A percentile compares a stretch with the other conserved stretches of the same genome.
These are phyloP conservation scores for Pachysolen tannophilus DNA, from an alignment of 805 yeast genomes.

Conservation along the genomic window DNA sequence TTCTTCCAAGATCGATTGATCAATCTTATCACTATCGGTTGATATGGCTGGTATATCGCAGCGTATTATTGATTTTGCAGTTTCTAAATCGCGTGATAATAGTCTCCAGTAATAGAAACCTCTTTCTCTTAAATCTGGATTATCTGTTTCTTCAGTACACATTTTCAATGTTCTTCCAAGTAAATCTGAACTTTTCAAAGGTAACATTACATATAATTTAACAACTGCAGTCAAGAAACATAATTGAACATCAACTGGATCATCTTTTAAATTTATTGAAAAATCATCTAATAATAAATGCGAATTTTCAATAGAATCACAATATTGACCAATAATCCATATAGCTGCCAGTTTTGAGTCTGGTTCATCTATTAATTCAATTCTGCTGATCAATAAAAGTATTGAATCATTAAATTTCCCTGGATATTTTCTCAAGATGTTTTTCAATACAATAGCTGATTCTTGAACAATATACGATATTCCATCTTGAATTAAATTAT, in stretches of 20 bases:
- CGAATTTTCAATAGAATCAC: constrained; percentile 36
- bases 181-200: constrained; percentile 42
- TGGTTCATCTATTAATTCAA: constrained; percentile 57
- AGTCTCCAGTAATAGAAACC: constrained; percentile 84
- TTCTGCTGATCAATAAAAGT: constrained; percentile 32
- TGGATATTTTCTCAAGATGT: constrained; percentile 73
- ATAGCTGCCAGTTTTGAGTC: constrained; percentile 72
- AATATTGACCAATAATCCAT: constrained; percentile 80
- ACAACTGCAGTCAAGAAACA: constrained; percentile 67
- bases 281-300: constrained; percentile 33
- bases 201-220: constrained; percentile 54
- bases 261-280: constrained; percentile 44
- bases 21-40: constrained; percentile 60
- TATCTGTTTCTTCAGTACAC: constrained; percentile 67
- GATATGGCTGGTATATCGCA: constrained; percentile 56
- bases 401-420: constrained; percentile 38
- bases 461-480: constrained; percentile 76
- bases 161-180: constrained; percentile 52
- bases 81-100: constrained; percentile 39
- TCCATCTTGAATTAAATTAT: constrained; percentile 53
- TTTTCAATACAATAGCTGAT: constrained; percentile 64
- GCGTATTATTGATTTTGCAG: constrained; percentile 47
- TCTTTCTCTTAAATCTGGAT: constrained; percentile 83
- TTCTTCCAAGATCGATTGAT: constrained; percentile 67
- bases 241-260: constrained; percentile 66